Base-by-base conservation (phyloP, 495 filamentous ascomycete genomes). In the Chaetomidium leptoderma region DNA sequence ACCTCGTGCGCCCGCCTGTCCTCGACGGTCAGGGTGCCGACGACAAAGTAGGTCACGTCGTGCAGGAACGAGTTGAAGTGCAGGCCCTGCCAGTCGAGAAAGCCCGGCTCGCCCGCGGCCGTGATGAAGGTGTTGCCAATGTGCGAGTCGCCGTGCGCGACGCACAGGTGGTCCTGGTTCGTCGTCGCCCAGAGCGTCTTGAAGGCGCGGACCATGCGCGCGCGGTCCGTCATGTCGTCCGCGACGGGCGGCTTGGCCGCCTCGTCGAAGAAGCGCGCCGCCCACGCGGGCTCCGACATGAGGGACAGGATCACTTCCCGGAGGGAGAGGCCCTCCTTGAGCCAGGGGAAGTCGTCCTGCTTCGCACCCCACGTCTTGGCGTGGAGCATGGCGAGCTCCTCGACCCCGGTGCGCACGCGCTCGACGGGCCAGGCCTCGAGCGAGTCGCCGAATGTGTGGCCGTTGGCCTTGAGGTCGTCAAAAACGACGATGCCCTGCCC, bases 21-120 rank as follows among this genome's bases (percentile, higher is more conserved):
- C 45, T 47, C 45, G 45, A 47, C n/a, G 14, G 45, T 47, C 45
- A 47, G 45, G 10, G 45, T 23, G 45, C 45, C 45, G 4, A 47
- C 45, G 27, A 47, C 27, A 14, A 47, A 47, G 45, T 47, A 47
- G 6, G 45, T 47, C 2, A 47, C 16, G 27, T 47, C 45, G 45
- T 47, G 45, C 2, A 47, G 26, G 27, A 32, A 47, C 45, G 45
- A 47, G 27, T 47, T 47, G 7, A 30, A 29, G 45, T 47, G 45
- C 45, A 47, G 27, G 14, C 45, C 45, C n/a, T 47, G 45, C 45
- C 45, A 47, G 45, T 47, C 45, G 45, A 47, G 45, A 26, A 47
- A 47, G 45, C 45, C 45, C 16, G 45, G 45, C 45, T 47, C 45
- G 45, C 45, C 45, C 24, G 45, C 14, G 24, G 45, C 9, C 16